Conservation (phyloP, 2,329 filamentous ascomycete species). For the Aspergillus aculeatus region DNA sequence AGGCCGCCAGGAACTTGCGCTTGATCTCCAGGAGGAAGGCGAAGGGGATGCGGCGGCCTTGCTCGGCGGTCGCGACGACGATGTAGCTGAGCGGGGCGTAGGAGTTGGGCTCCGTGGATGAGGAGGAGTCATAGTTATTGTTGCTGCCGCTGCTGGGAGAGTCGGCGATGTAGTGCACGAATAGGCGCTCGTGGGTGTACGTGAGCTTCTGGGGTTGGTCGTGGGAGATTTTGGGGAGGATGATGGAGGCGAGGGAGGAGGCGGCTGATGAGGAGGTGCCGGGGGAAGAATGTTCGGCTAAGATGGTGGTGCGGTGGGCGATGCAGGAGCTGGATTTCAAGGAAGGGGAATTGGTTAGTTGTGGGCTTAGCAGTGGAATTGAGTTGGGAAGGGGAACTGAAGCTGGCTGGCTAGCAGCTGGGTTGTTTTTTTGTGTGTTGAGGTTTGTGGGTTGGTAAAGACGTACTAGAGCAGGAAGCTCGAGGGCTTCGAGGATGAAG, state of each 20-base stretch:
- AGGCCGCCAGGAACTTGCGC: conserved; percentile 75
- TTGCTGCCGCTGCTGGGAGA: conserved; percentile 62
- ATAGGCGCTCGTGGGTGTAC: conserved; percentile 85
- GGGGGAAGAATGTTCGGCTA: conserved; percentile 86
- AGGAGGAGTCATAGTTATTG: conserved; percentile 27
- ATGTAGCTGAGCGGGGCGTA: conserved; percentile 87
- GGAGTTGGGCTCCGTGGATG: conserved; percentile 50
- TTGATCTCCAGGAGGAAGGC: conserved; percentile 90
- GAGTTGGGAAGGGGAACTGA: neutral
- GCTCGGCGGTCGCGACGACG: conserved; percentile 75
- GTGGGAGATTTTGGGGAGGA: conserved; percentile 94
- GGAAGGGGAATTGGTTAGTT: neutral
- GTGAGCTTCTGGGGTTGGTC: conserved; percentile 79
- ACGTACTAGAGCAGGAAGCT: conserved; percentile 73
- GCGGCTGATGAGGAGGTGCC: conserved; percentile 80
- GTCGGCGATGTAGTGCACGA: conserved; percentile 94
- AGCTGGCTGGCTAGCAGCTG: neutral
- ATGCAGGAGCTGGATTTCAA: conserved; percentile 72
- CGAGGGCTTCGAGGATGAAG: conserved; percentile 63
- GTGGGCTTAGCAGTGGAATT: conserved; percentile 5
- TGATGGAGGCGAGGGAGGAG: conserved; percentile 84
- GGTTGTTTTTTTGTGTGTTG: neutral
- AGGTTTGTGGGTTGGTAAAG: conserved; percentile 11
- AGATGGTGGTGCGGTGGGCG: conserved; percentile 87
- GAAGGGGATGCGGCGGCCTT: conserved; percentile 87